Percentiles rank a stretch among this genome's conserved stretches.
phyloP scores from a whole-genome alignment of 139 green algal genomes.

The Chlorella sp. region DNA sequence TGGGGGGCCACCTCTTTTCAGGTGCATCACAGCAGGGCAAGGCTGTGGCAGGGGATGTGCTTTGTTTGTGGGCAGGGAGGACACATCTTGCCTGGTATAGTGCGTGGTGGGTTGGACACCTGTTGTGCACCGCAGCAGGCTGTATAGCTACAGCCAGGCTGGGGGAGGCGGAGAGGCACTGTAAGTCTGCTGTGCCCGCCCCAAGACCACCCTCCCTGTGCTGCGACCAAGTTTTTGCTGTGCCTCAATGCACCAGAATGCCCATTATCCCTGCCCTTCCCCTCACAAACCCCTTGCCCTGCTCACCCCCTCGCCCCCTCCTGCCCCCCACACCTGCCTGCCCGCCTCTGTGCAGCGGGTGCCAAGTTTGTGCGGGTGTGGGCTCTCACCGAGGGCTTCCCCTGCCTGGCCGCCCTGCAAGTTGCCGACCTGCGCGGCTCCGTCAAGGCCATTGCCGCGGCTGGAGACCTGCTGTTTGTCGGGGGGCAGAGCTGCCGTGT shows the following conservation, averaged over 20 bases:
- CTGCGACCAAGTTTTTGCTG: no score
- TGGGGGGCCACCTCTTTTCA: constrained; percentile 14
- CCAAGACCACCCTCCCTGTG: no score
- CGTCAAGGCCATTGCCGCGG: constrained; percentile 46
- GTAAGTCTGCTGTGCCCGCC: no score
- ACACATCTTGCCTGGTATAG: no score
- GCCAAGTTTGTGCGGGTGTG: constrained; percentile 70
- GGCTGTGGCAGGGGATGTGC: neutral
- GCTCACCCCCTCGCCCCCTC: neutral
- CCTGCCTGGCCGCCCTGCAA: constrained; percentile 46
- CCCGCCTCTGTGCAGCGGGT: constrained; percentile 67
- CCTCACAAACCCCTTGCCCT: no score
- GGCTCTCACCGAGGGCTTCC: constrained; percentile 28
- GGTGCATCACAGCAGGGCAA: neutral
- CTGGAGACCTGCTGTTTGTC: constrained; percentile 48
- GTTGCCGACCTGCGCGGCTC: constrained; percentile 41
- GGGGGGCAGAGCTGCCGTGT: constrained; percentile 52
- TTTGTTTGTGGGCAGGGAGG: no score
- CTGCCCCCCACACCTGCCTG: neutral
- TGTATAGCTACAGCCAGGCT: no score
- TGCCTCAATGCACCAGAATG: no score
- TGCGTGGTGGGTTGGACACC: no score
- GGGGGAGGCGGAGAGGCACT: no score
- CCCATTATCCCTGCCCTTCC: neutral
- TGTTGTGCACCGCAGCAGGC: no score